phyloP scores from a whole-genome alignment of 805 yeast genomes.

The Nadsonia fulvescens region DNA sequence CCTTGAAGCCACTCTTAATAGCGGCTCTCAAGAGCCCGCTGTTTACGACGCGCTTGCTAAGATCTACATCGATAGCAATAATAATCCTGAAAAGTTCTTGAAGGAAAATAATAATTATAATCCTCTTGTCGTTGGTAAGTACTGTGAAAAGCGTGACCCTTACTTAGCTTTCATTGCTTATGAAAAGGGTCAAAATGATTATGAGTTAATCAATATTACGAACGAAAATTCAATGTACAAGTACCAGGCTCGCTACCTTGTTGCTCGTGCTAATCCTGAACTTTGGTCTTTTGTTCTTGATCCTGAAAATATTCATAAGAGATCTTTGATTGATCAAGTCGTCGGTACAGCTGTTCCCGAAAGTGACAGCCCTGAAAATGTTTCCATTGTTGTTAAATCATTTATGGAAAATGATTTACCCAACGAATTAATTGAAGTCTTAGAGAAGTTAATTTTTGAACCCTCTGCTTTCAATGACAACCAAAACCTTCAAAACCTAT shows the following conservation, averaged over 20 bases:
- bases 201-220: constrained; percentile 76
- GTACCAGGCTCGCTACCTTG: constrained; percentile 93
- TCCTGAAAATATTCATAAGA: constrained; percentile 67
- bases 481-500: constrained; percentile 82
- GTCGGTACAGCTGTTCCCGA: constrained; percentile 95
- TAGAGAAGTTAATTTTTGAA: constrained; percentile 90
- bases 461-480: constrained; percentile 95
- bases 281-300: constrained; percentile 70
- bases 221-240: constrained; percentile 97
- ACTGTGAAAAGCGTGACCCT: constrained; percentile 98
- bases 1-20: constrained; percentile 75
- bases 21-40: constrained; percentile 70
- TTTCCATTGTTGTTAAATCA: constrained; percentile 83
- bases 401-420: constrained; percentile 93
- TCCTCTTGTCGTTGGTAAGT: constrained; percentile 88
- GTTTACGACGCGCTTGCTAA: constrained; percentile 90
- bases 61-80: constrained; percentile 93
- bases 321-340: constrained; percentile 83
- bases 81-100: constrained; percentile 91
- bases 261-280: constrained; percentile 67
- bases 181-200: constrained; percentile 86
- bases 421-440: constrained; percentile 76
- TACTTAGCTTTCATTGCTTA: constrained; percentile 94
- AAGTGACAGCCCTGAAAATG: constrained; percentile 79
- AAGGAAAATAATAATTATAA: constrained; percentile 81